These are phyloP conservation scores for Yamadazyma endophytica DNA, from an alignment of 805 yeast genomes.

Conservation along the genomic window DNA sequence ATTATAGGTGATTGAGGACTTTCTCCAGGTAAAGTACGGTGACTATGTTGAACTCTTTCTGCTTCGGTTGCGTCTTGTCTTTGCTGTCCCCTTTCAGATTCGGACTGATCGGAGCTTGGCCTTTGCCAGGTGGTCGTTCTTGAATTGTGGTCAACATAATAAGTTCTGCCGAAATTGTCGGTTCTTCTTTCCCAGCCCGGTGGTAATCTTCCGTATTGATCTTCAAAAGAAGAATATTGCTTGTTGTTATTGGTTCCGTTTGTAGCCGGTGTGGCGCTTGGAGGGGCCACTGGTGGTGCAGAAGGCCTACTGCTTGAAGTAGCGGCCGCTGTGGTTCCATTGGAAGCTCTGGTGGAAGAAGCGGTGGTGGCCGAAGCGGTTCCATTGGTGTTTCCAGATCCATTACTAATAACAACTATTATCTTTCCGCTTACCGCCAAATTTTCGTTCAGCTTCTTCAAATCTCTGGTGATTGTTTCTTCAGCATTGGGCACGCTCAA, in stretches of 20 bases:
- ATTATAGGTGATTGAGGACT: slow-evolving; percentile 33
- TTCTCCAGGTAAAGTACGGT: slow-evolving; percentile 80
- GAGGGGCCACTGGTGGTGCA: slow-evolving; percentile 12
- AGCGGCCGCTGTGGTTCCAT: slow-evolving; percentile 2
- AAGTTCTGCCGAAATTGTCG: slow-evolving; percentile 94
- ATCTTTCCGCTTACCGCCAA: slow-evolving; percentile 91
- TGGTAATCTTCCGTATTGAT: slow-evolving; percentile 92
- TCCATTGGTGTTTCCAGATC: slow-evolving; percentile 12
- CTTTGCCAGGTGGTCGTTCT: slow-evolving; percentile 99
- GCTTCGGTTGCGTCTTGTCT: slow-evolving; percentile 71
- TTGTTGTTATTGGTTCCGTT: slow-evolving; percentile 31
- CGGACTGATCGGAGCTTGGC: slow-evolving; percentile 80
- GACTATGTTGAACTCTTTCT: slow-evolving; percentile 87
- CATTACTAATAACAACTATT: slow-evolving; percentile 68
- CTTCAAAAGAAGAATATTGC: slow-evolving; percentile 91
- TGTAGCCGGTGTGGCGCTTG: slow-evolving; percentile 12
- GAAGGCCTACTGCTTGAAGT: slow-evolving; percentile 7
- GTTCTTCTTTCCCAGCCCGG: slow-evolving; percentile 99
- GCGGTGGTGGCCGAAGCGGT: slow-evolving; percentile 7
- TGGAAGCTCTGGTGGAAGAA: slow-evolving; percentile 10
- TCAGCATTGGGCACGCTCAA: slow-evolving; percentile 47
- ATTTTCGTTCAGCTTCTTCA: slow-evolving; percentile 88
- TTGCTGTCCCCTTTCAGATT: slow-evolving; percentile 61
- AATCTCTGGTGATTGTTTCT: slow-evolving; percentile 89
- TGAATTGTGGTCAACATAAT: slow-evolving; percentile 96